Percentiles rank a stretch among this genome's conserved stretches.
Evolutionary conservation across 331 rosid genomes (phyloP).

Genomic region (Cydonia oblonga): DNA sequence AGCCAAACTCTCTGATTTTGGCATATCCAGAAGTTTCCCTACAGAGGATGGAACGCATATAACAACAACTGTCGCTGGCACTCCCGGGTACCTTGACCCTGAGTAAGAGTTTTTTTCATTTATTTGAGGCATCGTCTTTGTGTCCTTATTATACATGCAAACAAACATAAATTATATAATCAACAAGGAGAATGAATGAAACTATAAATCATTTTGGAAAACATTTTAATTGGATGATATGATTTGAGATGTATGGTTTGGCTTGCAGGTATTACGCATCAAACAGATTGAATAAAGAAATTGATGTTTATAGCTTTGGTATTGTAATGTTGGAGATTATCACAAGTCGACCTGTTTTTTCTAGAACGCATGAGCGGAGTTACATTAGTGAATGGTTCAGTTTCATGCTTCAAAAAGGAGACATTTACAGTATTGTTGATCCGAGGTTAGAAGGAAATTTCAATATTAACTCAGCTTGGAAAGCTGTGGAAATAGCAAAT

Average conservation of each 20-base stretch:
- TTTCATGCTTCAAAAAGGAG: neutral
- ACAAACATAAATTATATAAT: no score
- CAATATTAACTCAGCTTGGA: slow-evolving; percentile 12
- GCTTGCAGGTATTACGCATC: slow-evolving; percentile 12
- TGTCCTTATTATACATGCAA: no score
- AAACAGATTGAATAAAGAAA: slow-evolving; percentile 18
- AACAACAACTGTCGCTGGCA: slow-evolving; percentile 2
- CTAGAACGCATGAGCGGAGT: neutral
- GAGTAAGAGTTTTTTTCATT: no score
- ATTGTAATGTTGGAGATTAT: neutral
- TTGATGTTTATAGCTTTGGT: neutral
- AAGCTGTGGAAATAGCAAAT: slow-evolving; percentile 21
- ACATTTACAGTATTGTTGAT: slow-evolving; percentile 15
- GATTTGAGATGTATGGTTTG: neutral
- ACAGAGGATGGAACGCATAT: neutral
- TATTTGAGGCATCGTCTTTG: no score
- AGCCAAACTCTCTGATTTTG: neutral
- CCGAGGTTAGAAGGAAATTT: slow-evolving; percentile 13
- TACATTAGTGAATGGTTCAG: no score
- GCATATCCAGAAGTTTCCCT: slow-evolving; percentile 18
- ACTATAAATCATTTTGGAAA: no score
- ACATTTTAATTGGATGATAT: neutral
- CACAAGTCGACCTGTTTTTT: neutral
- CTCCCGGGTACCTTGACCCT: slow-evolving; percentile 29
- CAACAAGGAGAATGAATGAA: no score